phyloP scores from a whole-genome alignment of 176 grass and related monocot species.

The Oryza officinalis region DNA sequence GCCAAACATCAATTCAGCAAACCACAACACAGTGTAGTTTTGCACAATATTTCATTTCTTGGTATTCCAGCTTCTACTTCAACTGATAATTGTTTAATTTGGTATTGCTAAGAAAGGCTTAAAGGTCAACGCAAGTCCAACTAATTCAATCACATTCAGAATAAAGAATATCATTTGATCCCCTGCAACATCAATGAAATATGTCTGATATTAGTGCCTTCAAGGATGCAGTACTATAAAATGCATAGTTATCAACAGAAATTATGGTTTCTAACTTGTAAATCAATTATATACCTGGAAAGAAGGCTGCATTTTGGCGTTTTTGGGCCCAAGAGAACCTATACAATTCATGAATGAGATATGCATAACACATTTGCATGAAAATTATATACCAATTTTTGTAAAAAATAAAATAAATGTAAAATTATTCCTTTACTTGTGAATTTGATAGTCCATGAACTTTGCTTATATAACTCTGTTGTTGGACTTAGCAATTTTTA shows the following conservation, averaged over 20 bases:
- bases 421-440: neutral
- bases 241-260: too few species aligned
- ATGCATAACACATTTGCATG: neutral
- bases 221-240: neutral
- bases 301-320: conserved; percentile 50
- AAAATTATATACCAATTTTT: neutral
- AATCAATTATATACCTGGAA: conserved; percentile 44
- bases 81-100: neutral
- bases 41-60: neutral
- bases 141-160: conserved; percentile 31
- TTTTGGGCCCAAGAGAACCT: conserved; percentile 79
- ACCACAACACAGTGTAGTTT: neutral
- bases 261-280: neutral
- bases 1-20: neutral
- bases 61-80: neutral
- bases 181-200: neutral
- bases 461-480: neutral
- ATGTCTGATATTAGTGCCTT: neutral
- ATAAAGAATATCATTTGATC: conserved; percentile 50
- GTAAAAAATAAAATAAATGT: neutral
- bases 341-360: conserved; percentile 5
- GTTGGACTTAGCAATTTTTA: neutral
- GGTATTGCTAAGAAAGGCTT: conserved; percentile 49
- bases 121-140: conserved; percentile 44
- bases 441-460: neutral